Percentiles rank a stretch among this genome's conserved stretches.
Evolutionary conservation across 2,329 filamentous ascomycete genomes (phyloP).

Genomic region (Purpureocillium lavendulum): DNA sequence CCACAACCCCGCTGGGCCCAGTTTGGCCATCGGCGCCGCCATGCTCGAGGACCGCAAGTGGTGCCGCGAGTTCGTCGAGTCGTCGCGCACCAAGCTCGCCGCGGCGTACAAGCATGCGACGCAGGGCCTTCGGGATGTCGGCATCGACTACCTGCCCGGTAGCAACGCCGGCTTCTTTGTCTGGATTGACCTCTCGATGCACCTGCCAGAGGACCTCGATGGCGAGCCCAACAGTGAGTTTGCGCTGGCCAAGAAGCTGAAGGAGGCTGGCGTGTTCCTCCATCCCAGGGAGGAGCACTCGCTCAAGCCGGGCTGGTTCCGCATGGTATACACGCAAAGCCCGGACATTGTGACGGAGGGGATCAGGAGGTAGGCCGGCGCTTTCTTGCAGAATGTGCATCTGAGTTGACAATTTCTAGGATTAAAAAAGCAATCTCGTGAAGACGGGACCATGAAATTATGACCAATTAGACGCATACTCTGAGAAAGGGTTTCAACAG

Average conservation of each 20-base stretch:
- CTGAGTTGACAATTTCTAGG: not conserved
- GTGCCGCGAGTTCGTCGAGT: slow-evolving; percentile 32
- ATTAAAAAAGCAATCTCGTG: slow-evolving; percentile 6
- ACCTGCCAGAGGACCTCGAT: slow-evolving; percentile 21
- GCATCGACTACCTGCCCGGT: slow-evolving; percentile 32
- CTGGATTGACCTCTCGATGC: slow-evolving; percentile 41
- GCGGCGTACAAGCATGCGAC: slow-evolving; percentile 31
- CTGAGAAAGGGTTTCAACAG: not conserved
- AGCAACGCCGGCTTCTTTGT: slow-evolving; percentile 52
- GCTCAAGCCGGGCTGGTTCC: slow-evolving; percentile 41
- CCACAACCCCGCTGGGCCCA: slow-evolving; percentile 35
- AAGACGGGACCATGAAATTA: not conserved
- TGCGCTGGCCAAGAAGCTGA: slow-evolving; percentile 31
- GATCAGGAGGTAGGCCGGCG: slow-evolving; percentile 19
- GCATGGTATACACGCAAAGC: slow-evolving; percentile 41
- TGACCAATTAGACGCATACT: not conserved
- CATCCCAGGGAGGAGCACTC: slow-evolving; percentile 38
- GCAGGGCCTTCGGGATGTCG: slow-evolving; percentile 25
- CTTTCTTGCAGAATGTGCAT: no score
- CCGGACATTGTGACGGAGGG: slow-evolving; percentile 25
- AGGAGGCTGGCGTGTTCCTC: slow-evolving; percentile 39
- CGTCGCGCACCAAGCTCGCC: slow-evolving; percentile 28
- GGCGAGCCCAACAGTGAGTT: slow-evolving; percentile 30
- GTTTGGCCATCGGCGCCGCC: slow-evolving; percentile 31
- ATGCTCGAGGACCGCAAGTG: slow-evolving; percentile 39